Conservation (phyloP, 1,284 basidiomycete genomes). For the Naganishia cerealis region DNA sequence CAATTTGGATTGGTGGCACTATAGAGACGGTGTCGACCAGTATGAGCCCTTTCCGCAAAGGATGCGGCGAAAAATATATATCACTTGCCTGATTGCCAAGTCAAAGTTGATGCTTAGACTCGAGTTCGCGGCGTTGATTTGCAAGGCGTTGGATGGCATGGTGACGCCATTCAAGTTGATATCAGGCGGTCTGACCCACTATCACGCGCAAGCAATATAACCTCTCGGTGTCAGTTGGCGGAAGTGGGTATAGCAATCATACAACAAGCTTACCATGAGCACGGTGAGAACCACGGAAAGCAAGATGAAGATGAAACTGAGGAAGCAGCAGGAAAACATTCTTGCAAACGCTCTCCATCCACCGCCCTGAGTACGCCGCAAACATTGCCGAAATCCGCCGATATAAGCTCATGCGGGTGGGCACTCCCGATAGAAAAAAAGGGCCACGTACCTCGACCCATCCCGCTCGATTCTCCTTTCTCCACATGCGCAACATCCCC, state of each 20-base stretch:
- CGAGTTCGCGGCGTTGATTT: constrained; percentile 56
- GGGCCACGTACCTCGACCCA: constrained; percentile 46
- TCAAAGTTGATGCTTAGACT: constrained; percentile 61
- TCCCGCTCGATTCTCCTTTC: constrained; percentile 53
- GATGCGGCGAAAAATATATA: not conserved
- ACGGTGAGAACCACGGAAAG: constrained; percentile 70
- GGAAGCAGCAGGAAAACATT: constrained; percentile 55
- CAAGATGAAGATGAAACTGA: constrained; percentile 57
- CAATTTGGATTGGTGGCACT: constrained; percentile 84
- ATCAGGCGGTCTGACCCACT: constrained; percentile 79
- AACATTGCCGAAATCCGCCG: not conserved
- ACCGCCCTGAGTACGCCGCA: constrained; percentile 43
- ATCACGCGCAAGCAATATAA: constrained; percentile 13
- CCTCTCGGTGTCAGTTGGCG: not conserved
- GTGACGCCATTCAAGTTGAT: constrained; percentile 65
- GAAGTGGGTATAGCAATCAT: constrained; percentile 5
- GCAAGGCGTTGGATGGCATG: constrained; percentile 49
- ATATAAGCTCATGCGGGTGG: not conserved
- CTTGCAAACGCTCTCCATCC: constrained; percentile 44
- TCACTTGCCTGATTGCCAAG: constrained; percentile 57
- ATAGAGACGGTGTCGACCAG: not conserved
- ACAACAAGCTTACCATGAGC: constrained; percentile 62
- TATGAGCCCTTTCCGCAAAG: not conserved
- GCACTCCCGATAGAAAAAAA: not conserved
- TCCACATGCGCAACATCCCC: constrained; percentile 53